These are phyloP conservation scores for Tuber indicum DNA, from an alignment of 495 filamentous ascomycete species.

Conservation along the genomic window DNA sequence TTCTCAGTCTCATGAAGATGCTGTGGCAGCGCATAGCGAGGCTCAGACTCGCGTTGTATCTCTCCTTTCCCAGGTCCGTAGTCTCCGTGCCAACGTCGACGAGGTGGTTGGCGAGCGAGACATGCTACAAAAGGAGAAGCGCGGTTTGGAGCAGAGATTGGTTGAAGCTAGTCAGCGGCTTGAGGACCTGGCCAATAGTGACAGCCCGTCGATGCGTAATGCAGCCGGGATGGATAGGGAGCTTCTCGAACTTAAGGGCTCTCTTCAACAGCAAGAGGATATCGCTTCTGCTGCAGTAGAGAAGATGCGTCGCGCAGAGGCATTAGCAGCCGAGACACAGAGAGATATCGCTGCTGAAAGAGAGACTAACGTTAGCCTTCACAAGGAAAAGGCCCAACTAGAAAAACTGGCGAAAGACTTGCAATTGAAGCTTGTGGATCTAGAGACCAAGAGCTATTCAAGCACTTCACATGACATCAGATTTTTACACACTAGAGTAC, in stretches of 20 bases:
- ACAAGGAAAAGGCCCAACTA: slow-evolving; percentile 84
- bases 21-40: slow-evolving; percentile 86
- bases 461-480: slow-evolving; percentile 89
- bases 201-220: slow-evolving; percentile 84
- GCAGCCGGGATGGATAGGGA: slow-evolving; percentile 86
- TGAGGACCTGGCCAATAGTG: slow-evolving; percentile 81
- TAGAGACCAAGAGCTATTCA: slow-evolving; percentile 96
- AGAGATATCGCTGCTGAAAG: slow-evolving; percentile 90
- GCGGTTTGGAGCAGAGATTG: slow-evolving; percentile 76
- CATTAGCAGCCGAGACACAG: slow-evolving; percentile 78
- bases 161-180: slow-evolving; percentile 81
- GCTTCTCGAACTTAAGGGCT: slow-evolving; percentile 81
- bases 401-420: slow-evolving; percentile 90
- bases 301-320: slow-evolving; percentile 97
- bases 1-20: slow-evolving; percentile 83
- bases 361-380: slow-evolving; percentile 71
- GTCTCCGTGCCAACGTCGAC: slow-evolving; percentile 73
- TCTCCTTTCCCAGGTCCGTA: slow-evolving; percentile 84
- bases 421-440: slow-evolving; percentile 79
- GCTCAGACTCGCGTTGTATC: slow-evolving; percentile 86
- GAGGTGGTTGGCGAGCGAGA: slow-evolving; percentile 83
- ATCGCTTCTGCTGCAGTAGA: slow-evolving; percentile 86
- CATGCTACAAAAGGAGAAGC: slow-evolving; percentile 78
- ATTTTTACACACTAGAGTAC: slow-evolving; percentile 88
- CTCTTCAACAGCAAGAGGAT: slow-evolving; percentile 87